Percentiles rank a stretch among this genome's conserved stretches.
These are phyloP conservation scores for Microsporum canis DNA, from an alignment of 2,329 filamentous ascomycete species.

Conservation along the genomic window DNA sequence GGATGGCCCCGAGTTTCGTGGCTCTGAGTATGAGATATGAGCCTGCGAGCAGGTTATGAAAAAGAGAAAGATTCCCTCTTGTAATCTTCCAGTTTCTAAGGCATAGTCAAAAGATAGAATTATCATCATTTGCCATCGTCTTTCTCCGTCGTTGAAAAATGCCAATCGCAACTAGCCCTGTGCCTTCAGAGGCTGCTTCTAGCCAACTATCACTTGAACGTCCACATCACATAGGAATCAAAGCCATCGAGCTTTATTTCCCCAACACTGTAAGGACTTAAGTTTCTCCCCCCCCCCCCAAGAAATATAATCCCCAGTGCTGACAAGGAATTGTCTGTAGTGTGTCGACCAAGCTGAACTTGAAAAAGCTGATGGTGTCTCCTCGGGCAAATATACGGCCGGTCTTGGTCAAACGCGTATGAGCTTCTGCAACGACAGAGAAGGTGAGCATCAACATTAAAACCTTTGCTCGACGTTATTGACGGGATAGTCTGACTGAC, in stretches of 20 bases:
- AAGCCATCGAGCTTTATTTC: slow-evolving; percentile 85
- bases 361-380: slow-evolving; percentile 76
- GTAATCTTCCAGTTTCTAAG: background rate
- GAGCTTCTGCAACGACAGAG: slow-evolving; percentile 82
- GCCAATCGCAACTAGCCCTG: background rate
- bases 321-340: slow-evolving; percentile 34
- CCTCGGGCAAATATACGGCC: slow-evolving; percentile 77
- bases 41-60: background rate
- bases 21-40: background rate
- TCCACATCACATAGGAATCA: slow-evolving; percentile 81
- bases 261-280: slow-evolving; percentile 60
- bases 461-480: too few species aligned
- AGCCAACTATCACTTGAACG: slow-evolving; percentile 41
- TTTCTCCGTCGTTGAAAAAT: background rate
- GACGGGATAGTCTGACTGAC: background rate
- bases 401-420: slow-evolving; percentile 84
- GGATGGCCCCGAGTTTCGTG: background rate
- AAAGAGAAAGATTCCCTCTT: background rate
- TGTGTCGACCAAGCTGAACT: slow-evolving; percentile 76
- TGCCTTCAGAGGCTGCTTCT: slow-evolving; percentile 46
- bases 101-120: background rate
- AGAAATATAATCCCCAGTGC: background rate
- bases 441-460: slow-evolving; percentile 46
- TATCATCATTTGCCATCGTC: background rate
- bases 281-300: background rate